Evolutionary conservation across 2,329 filamentous ascomycete genomes (phyloP).

Genomic region (Colletotrichum sp.): DNA sequence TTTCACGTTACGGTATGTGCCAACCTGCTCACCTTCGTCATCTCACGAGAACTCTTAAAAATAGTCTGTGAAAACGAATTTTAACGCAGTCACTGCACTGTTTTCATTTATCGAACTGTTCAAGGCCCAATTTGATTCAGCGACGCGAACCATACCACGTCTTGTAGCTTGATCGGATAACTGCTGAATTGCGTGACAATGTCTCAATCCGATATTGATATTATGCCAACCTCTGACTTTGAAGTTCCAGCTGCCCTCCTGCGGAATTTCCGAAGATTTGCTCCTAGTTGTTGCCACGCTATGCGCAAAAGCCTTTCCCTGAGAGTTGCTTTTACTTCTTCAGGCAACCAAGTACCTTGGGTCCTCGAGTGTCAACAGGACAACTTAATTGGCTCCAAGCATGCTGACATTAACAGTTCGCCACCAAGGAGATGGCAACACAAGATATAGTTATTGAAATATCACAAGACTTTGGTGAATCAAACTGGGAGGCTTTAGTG

Average conservation of each 20-base stretch:
- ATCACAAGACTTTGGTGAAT: not conserved
- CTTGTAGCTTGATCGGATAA: not conserved
- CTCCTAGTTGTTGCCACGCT: fast-evolving
- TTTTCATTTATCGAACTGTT: not conserved
- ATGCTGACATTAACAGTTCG: not conserved
- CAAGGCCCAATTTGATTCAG: not conserved
- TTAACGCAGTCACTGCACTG: not conserved
- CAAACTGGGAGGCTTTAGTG: not conserved
- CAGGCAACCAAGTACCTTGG: not conserved
- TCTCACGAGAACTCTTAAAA: not conserved
- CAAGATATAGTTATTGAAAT: fast-evolving
- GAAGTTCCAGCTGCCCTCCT: not conserved
- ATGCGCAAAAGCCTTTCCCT: not conserved
- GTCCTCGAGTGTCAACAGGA: fast-evolving
- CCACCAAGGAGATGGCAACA: not conserved
- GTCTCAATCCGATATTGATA: fast-evolving
- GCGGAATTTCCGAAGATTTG: fast-evolving
- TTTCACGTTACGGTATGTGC: fast-evolving
- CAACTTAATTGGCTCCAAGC: not conserved
- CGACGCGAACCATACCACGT: not conserved
- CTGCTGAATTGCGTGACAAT: not conserved
- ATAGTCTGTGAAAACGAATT: fast-evolving
- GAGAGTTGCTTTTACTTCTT: not conserved
- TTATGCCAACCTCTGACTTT: not conserved
- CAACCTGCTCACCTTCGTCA: not conserved